Base-by-base conservation (phyloP, 371 early-diverging fungal species). In the Smittium mucronatum region DNA sequence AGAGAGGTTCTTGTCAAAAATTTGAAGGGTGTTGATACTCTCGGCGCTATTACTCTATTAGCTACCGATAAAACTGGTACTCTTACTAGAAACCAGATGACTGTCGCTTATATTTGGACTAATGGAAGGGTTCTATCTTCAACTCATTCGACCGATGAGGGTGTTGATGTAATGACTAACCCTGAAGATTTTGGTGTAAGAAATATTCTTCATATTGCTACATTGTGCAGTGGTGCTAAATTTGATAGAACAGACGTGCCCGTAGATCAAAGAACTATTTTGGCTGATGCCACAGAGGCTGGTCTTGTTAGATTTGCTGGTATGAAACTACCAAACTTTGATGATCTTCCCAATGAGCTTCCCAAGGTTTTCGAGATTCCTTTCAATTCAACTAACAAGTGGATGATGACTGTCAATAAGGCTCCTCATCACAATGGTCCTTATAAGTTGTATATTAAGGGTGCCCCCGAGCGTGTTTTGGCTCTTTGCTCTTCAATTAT, bases 61-160 rank as follows among this genome's bases (percentile, higher is more conserved):
- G 94, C 93, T 47, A 94, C 95, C 0, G 96, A 95, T 76, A 97
- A 97, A 80, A 95, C 95, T 0, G 95, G 97, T 68, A 96, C 97
- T 47, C 78, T 97, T 70, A 95, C 95, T 29, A 85, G 92, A 67
- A 95, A 94, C 80, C 92, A 92, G 75, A 95, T 97, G 95, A 91
- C 90, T 0, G 93, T 93, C 0, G 87, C 93, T 71, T 88, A 88
- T 76, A 72, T 94, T 33, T 97, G 95, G 96, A 79, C 90, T 36
- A 85, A 87, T 36, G 75, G 83, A 32, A 78, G 80, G 64, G 70
- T 89, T 75, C 88, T 81, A 72, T 81, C 87, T 21, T 81, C 85
- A 33, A 83, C 89, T 71, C 81, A 84, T 36, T 73, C 75, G 5
- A 72, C 76, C 32, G 75, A 71, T 63, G 82, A 79, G 57, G 69